Conservation (phyloP, 805 yeast species). For the Starmerella riodocensis region DNA sequence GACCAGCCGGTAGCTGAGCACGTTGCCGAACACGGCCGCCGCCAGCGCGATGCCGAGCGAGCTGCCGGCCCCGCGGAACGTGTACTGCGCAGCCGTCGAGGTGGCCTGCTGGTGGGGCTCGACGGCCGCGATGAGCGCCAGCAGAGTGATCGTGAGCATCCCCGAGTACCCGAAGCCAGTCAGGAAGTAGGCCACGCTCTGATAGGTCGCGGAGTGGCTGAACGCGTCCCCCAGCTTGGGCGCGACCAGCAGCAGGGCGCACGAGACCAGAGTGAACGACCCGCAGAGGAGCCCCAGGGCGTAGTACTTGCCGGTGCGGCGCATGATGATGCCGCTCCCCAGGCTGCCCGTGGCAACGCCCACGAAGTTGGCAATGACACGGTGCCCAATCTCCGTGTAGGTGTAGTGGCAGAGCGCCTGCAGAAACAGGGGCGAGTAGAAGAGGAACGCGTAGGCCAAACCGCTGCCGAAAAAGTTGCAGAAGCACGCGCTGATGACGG, state of each 20-base stretch:
- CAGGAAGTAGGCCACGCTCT: slow-evolving; percentile 27
- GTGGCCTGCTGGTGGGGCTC: slow-evolving; percentile 61
- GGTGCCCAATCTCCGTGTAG: slow-evolving; percentile 64
- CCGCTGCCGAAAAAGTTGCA: slow-evolving; percentile 61
- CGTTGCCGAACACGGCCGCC: slow-evolving; percentile 49
- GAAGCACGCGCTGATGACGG: slow-evolving; percentile 51
- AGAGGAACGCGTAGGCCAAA: slow-evolving; percentile 50
- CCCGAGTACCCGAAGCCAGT: slow-evolving; percentile 57
- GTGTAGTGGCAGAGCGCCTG: slow-evolving; percentile 47
- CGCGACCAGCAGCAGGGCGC: slow-evolving; percentile 26
- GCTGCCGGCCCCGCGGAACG: slow-evolving; percentile 77
- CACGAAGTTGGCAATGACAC: slow-evolving; percentile 42
- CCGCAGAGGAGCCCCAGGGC: slow-evolving; percentile 34
- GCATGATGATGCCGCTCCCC: slow-evolving; percentile 54
- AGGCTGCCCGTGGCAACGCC: slow-evolving; percentile 59
- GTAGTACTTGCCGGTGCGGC: slow-evolving; percentile 51
- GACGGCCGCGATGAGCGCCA: slow-evolving; percentile 67
- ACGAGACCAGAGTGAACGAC: slow-evolving; percentile 37
- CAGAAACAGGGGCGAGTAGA: slow-evolving; percentile 62
- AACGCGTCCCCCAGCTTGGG: slow-evolving; percentile 37
- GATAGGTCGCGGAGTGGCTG: slow-evolving; percentile 46
- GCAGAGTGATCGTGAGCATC: slow-evolving; percentile 54
- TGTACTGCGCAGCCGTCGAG: slow-evolving; percentile 80
- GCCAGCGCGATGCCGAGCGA: slow-evolving; percentile 66
- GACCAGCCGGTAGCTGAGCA: slow-evolving; percentile 28